A percentile compares a stretch with the other conserved stretches of the same genome.
Evolutionary conservation across 352 stramenopile species (phyloP).

Genomic region (Phytophthora podocarpi): DNA sequence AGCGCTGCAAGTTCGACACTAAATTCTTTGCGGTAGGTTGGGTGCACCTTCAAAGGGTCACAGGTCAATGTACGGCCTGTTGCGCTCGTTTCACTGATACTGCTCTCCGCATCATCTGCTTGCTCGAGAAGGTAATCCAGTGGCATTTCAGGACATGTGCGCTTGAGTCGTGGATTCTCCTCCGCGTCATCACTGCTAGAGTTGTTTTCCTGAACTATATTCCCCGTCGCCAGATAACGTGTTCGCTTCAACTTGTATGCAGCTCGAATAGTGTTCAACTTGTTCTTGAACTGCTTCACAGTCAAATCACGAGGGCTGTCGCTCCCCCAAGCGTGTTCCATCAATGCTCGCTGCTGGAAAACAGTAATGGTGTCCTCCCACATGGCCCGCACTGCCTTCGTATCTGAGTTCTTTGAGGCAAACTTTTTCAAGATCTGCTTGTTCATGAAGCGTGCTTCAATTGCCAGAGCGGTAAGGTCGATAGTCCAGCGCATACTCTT

Average conservation of each 20-base stretch:
- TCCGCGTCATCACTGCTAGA: too few species aligned
- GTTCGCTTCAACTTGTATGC: not conserved
- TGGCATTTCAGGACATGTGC: not conserved
- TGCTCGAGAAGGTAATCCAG: not conserved
- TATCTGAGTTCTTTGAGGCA: not conserved
- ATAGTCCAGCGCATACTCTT: not conserved
- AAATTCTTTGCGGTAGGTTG: not conserved
- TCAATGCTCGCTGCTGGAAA: not conserved
- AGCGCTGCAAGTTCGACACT: not conserved
- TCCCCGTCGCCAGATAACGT: not conserved
- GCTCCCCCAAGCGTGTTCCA: not conserved
- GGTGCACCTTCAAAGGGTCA: not conserved
- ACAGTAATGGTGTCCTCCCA: not conserved
- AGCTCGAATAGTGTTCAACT: not conserved
- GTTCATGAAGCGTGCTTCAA: not conserved
- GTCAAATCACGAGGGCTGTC: not conserved
- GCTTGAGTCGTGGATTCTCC: too few species aligned
- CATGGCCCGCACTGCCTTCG: not conserved
- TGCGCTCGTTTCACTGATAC: not conserved
- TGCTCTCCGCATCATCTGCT: not conserved
- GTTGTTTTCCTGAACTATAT: not conserved
- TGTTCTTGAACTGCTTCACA: not conserved
- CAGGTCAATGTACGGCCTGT: too few species aligned
- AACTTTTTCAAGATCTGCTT: not conserved
- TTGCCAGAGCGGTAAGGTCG: not conserved